Percentiles rank a stretch among this genome's conserved stretches.
phyloP scores from a whole-genome alignment of 139 green algal species.

The Yamagishiella unicocca region DNA sequence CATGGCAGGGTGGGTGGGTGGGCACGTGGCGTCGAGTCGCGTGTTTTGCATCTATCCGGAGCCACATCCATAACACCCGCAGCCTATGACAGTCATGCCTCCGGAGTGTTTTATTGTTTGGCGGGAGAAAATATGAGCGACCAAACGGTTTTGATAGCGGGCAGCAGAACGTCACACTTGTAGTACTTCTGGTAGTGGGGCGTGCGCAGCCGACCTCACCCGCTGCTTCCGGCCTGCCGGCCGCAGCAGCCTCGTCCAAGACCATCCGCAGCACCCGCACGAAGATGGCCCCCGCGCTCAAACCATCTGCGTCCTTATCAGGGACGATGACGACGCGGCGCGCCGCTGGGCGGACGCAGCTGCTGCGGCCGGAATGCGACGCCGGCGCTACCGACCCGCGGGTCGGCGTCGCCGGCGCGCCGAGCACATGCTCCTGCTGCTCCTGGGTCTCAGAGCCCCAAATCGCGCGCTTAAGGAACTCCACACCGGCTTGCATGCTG shows the following conservation, averaged over 20 bases:
- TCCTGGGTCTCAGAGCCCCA: background rate
- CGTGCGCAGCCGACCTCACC: too few relatives aligned
- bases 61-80: too few relatives aligned
- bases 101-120: too few relatives aligned
- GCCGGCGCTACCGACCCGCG: background rate
- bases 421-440: background rate
- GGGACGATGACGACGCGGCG: constrained; percentile 14
- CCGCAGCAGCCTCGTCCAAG: background rate
- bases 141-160: too few relatives aligned
- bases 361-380: background rate
- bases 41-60: too few relatives aligned
- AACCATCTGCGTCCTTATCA: constrained; percentile 13
- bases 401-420: background rate
- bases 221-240: background rate
- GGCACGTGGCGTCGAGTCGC: too few relatives aligned
- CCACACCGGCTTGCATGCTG: background rate
- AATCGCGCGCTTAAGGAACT: background rate
- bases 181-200: too few relatives aligned
- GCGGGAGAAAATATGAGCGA: too few relatives aligned
- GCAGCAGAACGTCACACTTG: too few relatives aligned
- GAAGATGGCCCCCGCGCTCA: background rate
- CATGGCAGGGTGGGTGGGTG: background rate
- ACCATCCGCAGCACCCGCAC: background rate
- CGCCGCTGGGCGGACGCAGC: background rate
- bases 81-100: too few relatives aligned